A percentile compares a stretch with the other conserved stretches of the same genome.
These are phyloP conservation scores for Beauveria caledonica DNA, from an alignment of 2,329 filamentous ascomycete genomes.

Conservation along the genomic window DNA sequence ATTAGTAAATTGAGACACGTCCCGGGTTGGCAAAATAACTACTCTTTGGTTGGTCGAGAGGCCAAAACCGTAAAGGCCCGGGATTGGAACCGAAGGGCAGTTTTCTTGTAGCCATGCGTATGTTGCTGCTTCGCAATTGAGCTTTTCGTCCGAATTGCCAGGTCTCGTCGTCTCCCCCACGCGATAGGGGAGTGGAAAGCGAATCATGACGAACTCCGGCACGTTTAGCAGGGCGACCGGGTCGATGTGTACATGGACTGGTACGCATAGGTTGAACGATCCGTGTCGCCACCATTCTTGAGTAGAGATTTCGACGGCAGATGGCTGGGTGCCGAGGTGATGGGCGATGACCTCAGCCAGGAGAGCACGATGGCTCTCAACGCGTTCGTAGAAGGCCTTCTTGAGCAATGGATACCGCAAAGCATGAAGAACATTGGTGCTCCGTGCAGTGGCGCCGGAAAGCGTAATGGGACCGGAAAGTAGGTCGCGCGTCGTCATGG, in stretches of 20 bases:
- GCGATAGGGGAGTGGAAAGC: slow-evolving; percentile 27
- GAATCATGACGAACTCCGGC: slow-evolving; percentile 14
- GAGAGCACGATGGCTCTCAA: background rate
- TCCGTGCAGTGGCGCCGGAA: too few relatives aligned
- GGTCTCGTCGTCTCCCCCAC: slow-evolving; percentile 26
- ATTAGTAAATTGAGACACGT: background rate
- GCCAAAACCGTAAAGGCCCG: slow-evolving; percentile 17
- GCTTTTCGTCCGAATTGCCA: slow-evolving; percentile 33
- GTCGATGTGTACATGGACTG: too few relatives aligned
- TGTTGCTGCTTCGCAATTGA: slow-evolving; percentile 29
- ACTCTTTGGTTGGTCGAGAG: slow-evolving; percentile 11
- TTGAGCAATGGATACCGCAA: background rate
- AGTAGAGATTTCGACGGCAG: background rate
- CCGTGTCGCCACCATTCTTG: background rate
- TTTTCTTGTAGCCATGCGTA: slow-evolving; percentile 31
- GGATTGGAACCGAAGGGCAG: slow-evolving; percentile 28
- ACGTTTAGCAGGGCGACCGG: too few relatives aligned
- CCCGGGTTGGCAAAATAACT: background rate
- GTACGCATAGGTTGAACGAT: background rate
- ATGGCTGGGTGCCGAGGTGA: background rate
- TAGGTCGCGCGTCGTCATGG: too few relatives aligned
- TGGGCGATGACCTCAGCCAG: background rate
- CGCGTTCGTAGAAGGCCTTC: background rate
- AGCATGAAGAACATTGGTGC: background rate
- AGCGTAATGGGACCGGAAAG: too few relatives aligned